Percentiles rank a stretch among this genome's conserved stretches.
Evolutionary conservation across 78 protist species (phyloP).

Genomic region (Pigoraptor vietnamica): DNA sequence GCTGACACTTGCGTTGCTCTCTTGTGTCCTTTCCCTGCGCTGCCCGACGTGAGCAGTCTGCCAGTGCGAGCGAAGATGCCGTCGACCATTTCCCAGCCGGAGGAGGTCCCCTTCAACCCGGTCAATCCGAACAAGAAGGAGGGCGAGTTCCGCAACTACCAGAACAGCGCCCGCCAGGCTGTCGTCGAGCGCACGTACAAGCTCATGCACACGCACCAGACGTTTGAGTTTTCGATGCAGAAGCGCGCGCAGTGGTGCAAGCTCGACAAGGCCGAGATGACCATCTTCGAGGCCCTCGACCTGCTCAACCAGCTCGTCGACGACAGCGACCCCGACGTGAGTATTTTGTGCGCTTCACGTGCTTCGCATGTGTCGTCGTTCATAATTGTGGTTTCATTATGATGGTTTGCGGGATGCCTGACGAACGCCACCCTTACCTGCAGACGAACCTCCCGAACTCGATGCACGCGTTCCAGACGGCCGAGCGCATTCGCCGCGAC

Average conservation of each 20-base stretch:
- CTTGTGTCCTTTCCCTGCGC: too few species aligned
- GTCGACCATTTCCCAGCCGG: too few species aligned
- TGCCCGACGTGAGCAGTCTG: too few species aligned
- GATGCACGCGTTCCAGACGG: constrained; percentile 79
- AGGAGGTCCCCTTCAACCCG: too few species aligned
- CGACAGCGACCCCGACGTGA: constrained; percentile 57
- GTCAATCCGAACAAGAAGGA: constrained; percentile 16
- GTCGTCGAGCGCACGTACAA: constrained; percentile 32
- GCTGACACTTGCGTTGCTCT: too few species aligned
- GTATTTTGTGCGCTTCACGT: too few species aligned
- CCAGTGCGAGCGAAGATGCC: too few species aligned
- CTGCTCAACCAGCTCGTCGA: constrained; percentile 36
- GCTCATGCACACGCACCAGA: constrained; percentile 41
- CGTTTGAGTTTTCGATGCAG: constrained; percentile 22
- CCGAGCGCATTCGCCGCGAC: constrained; percentile 62
- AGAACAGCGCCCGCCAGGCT: constrained; percentile 11
- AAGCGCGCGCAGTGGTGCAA: not conserved
- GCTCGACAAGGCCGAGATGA: not conserved
- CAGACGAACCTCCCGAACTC: constrained; percentile 12
- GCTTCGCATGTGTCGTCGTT: too few species aligned
- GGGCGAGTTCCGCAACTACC: constrained; percentile 54
- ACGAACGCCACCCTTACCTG: too few species aligned
- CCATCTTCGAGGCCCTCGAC: constrained; percentile 35
- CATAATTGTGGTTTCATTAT: too few species aligned
- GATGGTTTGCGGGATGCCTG: too few species aligned